Base-by-base conservation (phyloP, 2,329 filamentous ascomycete species). In the Calonectria henricotiae region DNA sequence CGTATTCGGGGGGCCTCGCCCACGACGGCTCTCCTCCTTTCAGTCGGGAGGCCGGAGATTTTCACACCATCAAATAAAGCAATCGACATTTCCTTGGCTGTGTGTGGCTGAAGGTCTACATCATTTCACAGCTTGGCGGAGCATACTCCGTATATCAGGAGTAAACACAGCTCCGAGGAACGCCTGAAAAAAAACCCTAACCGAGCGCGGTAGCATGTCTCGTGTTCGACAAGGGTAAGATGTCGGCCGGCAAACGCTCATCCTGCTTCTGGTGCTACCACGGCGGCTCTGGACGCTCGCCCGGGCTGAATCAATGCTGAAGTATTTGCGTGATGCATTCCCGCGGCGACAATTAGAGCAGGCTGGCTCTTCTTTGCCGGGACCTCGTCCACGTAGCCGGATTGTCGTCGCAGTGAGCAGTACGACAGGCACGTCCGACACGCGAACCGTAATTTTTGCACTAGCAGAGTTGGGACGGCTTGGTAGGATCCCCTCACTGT, bases 1-100 rank as follows among this genome's bases (percentile, higher is more conserved):
- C 37, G 51, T 39, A 25, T 39, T 15, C 37, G 25, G 35, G 51
- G 51, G 51, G 6, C 2, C 32, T 58, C 51, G 32, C 37, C 35
- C 51, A 32, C n/a, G 35, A 13, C 23, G 51, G 32, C 51, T 58
- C 39, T 58, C 51, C 51, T 58, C 32, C 39, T 58, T 58, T 58
- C 35, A 58, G 51, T 32, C 20, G 13, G 20, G 23, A 58, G 20
- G 51, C 51, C 51, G 51, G 51, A 25, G 20, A 25, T 25, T 20
- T 32, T 17, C 32, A 58, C 51, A 41, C 51, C 51, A 58, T 25
- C 51, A 25, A 39, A 25, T 17, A 58, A 58, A 58, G 23, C 20
- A 23, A 25, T 25, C 5, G 13, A 17, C 6, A 39, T 39, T 39
- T 58, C 2, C 51, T 25, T n/a, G 8, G 32, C 12, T 11, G 23